Evolutionary conservation across 768 basidiomycete species (phyloP).

Genomic region (Boletus subcaerulescens): DNA sequence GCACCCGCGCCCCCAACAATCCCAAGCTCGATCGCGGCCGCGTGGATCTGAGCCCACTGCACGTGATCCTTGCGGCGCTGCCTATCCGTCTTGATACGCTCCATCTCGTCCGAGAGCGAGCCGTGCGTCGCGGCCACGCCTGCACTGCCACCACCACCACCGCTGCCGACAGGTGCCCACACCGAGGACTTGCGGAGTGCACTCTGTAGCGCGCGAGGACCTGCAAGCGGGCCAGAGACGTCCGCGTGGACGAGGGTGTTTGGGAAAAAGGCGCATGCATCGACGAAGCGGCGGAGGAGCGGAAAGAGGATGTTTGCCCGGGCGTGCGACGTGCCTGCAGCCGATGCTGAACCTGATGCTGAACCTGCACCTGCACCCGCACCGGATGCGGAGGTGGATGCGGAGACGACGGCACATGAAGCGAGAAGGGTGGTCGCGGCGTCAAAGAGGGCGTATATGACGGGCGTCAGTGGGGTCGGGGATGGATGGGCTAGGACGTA

Average conservation of each 20-base stretch:
- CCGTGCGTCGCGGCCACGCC: constrained; percentile 5
- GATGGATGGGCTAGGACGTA: constrained; percentile 49
- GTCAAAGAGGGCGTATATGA: constrained; percentile 54
- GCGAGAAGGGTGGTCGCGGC: constrained; percentile 35
- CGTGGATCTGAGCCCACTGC: constrained; percentile 66
- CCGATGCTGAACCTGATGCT: constrained; percentile 6
- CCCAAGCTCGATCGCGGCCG: constrained; percentile 58
- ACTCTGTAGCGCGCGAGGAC: constrained; percentile 56
- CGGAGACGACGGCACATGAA: constrained; percentile 26
- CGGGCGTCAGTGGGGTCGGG: constrained; percentile 46
- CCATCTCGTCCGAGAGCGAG: constrained; percentile 58
- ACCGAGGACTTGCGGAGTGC: constrained; percentile 55
- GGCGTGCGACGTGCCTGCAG: background rate
- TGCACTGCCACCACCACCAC: too few species aligned
- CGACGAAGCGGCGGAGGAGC: constrained; percentile 47
- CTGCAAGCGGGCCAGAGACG: constrained; percentile 52
- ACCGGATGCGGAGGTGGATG: constrained; percentile 36
- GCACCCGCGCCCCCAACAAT: constrained; percentile 32
- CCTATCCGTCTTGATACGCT: constrained; percentile 56
- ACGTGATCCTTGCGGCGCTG: constrained; percentile 63
- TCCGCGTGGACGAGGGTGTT: constrained; percentile 50
- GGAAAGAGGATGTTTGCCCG: constrained; percentile 11
- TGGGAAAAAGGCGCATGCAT: constrained; percentile 52
- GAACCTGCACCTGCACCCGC: constrained; percentile 20
- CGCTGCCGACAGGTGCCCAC: constrained; percentile 40